Evolutionary conservation across 345 rosid genomes (phyloP), one percentile per base, ranked within the genome.

Genomic region (Iberis pinnata): DNA sequence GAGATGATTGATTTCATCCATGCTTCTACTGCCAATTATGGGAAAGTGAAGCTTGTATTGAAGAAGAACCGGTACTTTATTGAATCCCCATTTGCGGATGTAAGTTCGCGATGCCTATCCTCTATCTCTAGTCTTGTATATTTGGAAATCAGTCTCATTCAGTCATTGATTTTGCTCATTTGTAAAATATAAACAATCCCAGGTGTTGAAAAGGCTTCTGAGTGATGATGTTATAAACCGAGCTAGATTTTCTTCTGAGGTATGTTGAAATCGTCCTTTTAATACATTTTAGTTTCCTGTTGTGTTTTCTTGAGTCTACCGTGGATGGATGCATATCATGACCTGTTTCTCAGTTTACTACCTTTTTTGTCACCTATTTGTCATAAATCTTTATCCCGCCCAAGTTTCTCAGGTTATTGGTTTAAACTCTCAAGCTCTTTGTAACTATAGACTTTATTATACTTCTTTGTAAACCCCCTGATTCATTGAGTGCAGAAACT

Each of bases 11-110:
- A 88, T 49, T 92, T 88, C 47, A 77, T 92, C 27, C 53, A 80
- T 73, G 96, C 60, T 56, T 92, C 97, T 47, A 92, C 98, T 16
- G 88, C 95, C 9, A 92, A 92, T 68, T 92, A 92, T 40, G 98
- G 98, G 8, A 92, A 88, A 83, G 98, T 88, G 53, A 92, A 92
- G 77, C 90, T 92, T 4, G 97, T 92, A 26, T 82, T 92, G 57
- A 92, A 88, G 78, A 88, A 85, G 79, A 92, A 92, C 53, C 72
- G 83, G 3, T 92, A 88, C 70, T 71, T 85, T 29, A 69, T 92
- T n/a, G 98, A 92, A 52, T 92, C 95, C 5, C 97, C 98, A 25
- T 92, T 81, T 60, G 85, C 95, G 0, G 97, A 92, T 73, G 98
- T 69, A 76, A 70, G 75, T 60, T 72, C 43, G 40, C 9, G 18